Evolutionary conservation across 2,329 filamentous ascomycete genomes (phyloP), one percentile per base, ranked within the genome.

Genomic region (Colletotrichum horii): DNA sequence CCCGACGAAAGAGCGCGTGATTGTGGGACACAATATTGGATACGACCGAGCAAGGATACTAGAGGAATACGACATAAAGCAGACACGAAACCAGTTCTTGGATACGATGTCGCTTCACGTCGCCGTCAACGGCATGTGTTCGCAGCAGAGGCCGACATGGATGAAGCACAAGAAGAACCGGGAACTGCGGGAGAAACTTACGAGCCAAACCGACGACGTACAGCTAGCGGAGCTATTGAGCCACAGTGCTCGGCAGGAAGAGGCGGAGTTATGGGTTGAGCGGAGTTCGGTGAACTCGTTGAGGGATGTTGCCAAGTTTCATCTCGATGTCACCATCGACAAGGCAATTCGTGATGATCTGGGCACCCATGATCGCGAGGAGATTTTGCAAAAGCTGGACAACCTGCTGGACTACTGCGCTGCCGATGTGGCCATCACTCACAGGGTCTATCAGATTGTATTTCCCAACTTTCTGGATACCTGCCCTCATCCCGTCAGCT

Each of bases 61-160:
- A 24, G 97, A 99, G 82, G 97, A 99, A 83, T 99, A 99, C 83
- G 90, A 93, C 80, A 84, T 98, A 55, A 88, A 91, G 70, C 96
- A 98, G 83, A 94, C 95, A 1, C 91, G 92, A 52, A 98, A 96
- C 79, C 94, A 92, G 58, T 99, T 98, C 82, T 85, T 99, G 67
- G 97, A 99, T 83, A 99, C 97, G 34, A 99, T 99, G 97, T 98
- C 96, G 3, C 87, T 99, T 24, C 97, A 99, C 83, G 96, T 98
- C 9, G 97, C 97, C 4, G 96, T 98, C 28, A 99, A 99, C 82
- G 97, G 97, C 77, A 99, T 99, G 97, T 99, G 97, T 84, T 98
- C 97, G 26, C 93, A 94, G 78, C 97, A 99, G 84, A 91, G 97
- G 66, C 97, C 97, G 11, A 98, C 95, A 1, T 99, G 97, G 97